Conservation (phyloP, 805 yeast genomes). For the Ogataea dorogensis region DNA sequence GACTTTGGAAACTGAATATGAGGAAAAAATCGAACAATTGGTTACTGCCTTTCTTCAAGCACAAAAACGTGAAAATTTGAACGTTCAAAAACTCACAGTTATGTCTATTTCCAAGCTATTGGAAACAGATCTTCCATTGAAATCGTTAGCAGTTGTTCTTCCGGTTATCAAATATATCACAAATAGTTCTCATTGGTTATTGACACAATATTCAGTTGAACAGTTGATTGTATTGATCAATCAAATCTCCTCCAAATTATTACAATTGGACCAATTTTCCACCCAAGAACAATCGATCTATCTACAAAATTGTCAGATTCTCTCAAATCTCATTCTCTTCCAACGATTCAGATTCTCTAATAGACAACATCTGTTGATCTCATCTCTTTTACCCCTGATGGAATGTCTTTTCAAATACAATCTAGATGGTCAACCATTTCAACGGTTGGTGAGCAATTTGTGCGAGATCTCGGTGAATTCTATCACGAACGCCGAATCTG, state of each 20-base stretch:
- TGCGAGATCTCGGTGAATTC: slow-evolving; percentile 63
- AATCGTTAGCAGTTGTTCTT: neutral
- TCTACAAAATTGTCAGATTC: slow-evolving; percentile 39
- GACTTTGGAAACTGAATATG: slow-evolving; percentile 7
- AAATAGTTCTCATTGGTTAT: slow-evolving; percentile 51
- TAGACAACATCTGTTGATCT: slow-evolving; percentile 67
- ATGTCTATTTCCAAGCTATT: slow-evolving; percentile 33
- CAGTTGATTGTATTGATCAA: slow-evolving; percentile 31
- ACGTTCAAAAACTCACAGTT: slow-evolving; percentile 26
- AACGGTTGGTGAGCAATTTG: slow-evolving; percentile 61
- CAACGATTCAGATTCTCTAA: slow-evolving; percentile 70
- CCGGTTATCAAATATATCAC: slow-evolving; percentile 41
- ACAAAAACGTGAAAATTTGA: slow-evolving; percentile 2
- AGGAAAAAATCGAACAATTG: slow-evolving; percentile 1
- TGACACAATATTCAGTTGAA: slow-evolving; percentile 69
- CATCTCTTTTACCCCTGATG: slow-evolving; percentile 50
- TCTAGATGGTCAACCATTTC: slow-evolving; percentile 34
- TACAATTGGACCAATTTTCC: slow-evolving; percentile 4
- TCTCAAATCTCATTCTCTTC: slow-evolving; percentile 60
- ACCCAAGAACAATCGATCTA: slow-evolving; percentile 34
- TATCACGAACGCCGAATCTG: slow-evolving; percentile 24
- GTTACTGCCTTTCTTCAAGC: slow-evolving; percentile 9
- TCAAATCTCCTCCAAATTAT: slow-evolving; percentile 11
- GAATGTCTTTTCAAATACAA: slow-evolving; percentile 38
- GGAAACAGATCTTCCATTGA: slow-evolving; percentile 1